A percentile compares a stretch with the other conserved stretches of the same genome.
Conservation (phyloP, 2,329 filamentous ascomycete genomes). For the Botryosphaeria dothidea region DNA sequence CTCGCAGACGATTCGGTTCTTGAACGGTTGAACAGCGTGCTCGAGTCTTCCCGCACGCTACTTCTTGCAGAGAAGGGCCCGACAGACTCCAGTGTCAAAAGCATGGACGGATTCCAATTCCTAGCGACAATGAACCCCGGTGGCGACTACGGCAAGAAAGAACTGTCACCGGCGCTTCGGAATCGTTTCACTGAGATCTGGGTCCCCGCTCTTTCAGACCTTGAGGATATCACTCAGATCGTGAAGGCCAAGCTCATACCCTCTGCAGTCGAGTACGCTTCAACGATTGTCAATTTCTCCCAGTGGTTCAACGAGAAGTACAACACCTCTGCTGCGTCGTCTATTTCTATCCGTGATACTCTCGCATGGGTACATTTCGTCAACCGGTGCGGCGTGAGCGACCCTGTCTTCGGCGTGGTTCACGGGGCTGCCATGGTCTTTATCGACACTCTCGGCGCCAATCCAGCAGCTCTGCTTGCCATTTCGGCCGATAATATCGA, state of each 20-base stretch:
- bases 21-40: conserved; percentile 92
- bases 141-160: conserved; percentile 96
- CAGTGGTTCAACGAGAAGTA: conserved; percentile 87
- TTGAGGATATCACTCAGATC: conserved; percentile 85
- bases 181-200: conserved; percentile 99
- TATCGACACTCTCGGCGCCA: conserved; percentile 91
- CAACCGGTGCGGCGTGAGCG: conserved; percentile 61
- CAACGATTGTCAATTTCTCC: conserved; percentile 79
- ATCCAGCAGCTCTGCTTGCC: conserved; percentile 83
- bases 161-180: conserved; percentile 88
- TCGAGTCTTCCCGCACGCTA: conserved; percentile 84
- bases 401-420: conserved; percentile 58
- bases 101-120: conserved; percentile 83
- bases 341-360: conserved; percentile 88
- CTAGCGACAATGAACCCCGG: conserved; percentile 99
- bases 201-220: conserved; percentile 85
- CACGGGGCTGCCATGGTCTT: conserved; percentile 96
- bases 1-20: conserved; percentile 96
- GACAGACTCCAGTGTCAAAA: conserved; percentile 76
- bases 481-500: conserved; percentile 69
- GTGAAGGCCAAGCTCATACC: conserved; percentile 71
- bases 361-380: conserved; percentile 93
- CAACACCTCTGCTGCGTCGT: conserved; percentile 72
- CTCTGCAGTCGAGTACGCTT: conserved; percentile 59
- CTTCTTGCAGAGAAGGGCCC: conserved; percentile 92